Conservation (phyloP, 2,329 filamentous ascomycete species). For the Stemphylium vesicarium region DNA sequence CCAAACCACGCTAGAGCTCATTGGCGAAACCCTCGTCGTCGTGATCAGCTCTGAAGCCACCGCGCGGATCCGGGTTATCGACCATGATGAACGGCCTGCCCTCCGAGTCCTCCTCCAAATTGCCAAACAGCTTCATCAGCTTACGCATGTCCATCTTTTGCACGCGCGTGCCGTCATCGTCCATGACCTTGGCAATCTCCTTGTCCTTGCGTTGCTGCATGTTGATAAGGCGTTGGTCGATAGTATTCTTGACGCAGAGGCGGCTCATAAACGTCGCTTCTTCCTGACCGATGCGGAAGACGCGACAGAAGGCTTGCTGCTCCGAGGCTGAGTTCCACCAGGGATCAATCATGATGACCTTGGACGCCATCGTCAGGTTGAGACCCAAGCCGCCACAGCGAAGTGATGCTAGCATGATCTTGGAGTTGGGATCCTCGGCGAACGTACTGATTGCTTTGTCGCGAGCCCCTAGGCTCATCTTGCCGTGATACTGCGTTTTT, state of each 20-base stretch:
- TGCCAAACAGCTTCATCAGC: constrained; percentile 56
- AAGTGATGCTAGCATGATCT: constrained; percentile 63
- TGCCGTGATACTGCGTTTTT: constrained; percentile 54
- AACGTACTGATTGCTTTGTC: constrained; percentile 58
- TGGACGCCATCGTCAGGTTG: constrained; percentile 64
- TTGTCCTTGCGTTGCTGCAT: constrained; percentile 64
- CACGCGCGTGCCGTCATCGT: constrained; percentile 47
- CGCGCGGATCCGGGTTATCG: constrained; percentile 38
- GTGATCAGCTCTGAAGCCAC: constrained; percentile 39
- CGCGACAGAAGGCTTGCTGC: constrained; percentile 68
- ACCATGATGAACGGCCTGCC: constrained; percentile 52
- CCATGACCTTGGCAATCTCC: constrained; percentile 53
- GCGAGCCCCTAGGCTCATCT: constrained; percentile 53
- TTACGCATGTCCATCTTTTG: constrained; percentile 46
- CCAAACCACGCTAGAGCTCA: constrained; percentile 22
- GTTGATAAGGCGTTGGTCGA: constrained; percentile 63
- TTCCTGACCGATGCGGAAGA: constrained; percentile 69
- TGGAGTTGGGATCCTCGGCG: constrained; percentile 44
- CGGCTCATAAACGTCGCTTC: constrained; percentile 66
- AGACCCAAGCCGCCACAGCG: constrained; percentile 64
- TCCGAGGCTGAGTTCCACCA: constrained; percentile 68
- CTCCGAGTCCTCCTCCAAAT: constrained; percentile 46
- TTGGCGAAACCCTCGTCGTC: constrained; percentile 45
- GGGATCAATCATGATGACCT: constrained; percentile 57
- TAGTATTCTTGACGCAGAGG: constrained; percentile 61